Evolutionary conservation across 306 rosid genomes (phyloP).

Genomic region (Medicago truncatula): MtrunA17r5.0-ANR NC_053045.1:33352001-33352500

Average conservation of each 20-base stretch:
- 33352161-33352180: background rate
- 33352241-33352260: conserved; percentile 1
- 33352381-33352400: conserved; percentile 85
- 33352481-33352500: conserved; percentile 21
- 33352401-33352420: conserved; percentile 21
- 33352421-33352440: conserved; percentile 30
- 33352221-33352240: background rate
- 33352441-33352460: conserved; percentile 10
- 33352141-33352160: background rate
- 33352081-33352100: conserved; percentile 7
- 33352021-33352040: conserved; percentile 80
- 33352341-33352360: conserved; percentile 97
- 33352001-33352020: conserved; percentile 91
- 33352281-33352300: conserved; percentile 43
- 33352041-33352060: background rate
- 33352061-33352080: conserved; percentile 2
- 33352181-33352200: background rate
- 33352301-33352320: conserved; percentile 97
- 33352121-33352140: background rate
- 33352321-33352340: conserved; percentile 94
- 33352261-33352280: conserved; percentile 12
- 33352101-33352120: background rate
- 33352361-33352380: conserved; percentile 89
- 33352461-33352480: conserved; percentile 14
- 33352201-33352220: background rate